Conservation (phyloP, 371 early-diverging fungal genomes). For the Rhizopus delemar region DNA sequence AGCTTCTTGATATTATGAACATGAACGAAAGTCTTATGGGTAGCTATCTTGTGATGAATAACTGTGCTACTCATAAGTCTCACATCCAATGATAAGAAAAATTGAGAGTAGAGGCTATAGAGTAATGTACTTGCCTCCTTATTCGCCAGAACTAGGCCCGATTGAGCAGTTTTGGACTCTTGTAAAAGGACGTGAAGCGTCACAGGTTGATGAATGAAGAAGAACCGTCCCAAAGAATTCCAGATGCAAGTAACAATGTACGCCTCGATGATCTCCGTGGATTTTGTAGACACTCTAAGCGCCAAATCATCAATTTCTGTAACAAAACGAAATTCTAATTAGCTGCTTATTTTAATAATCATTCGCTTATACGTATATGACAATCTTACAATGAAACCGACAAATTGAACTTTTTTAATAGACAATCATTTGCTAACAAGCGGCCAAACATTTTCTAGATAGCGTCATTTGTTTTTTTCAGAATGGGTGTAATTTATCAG, state of each 20-base stretch:
- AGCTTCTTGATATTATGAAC: slow-evolving; percentile 17
- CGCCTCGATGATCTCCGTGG: background rate
- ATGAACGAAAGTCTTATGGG: slow-evolving; percentile 12
- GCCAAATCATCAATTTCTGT: background rate
- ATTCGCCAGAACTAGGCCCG: slow-evolving; percentile 1
- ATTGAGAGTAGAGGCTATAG: too few relatives aligned
- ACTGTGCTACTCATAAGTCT: slow-evolving; percentile 1
- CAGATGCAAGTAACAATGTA: slow-evolving; percentile 6
- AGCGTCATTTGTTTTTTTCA: too few relatives aligned
- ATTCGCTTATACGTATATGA: background rate
- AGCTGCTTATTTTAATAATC: background rate
- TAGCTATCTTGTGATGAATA: slow-evolving; percentile 7
- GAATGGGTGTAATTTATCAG: background rate
- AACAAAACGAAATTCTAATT: background rate
- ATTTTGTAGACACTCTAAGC: slow-evolving; percentile 7
- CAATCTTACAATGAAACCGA: background rate
- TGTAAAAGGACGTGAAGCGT: slow-evolving; percentile 8
- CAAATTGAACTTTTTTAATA: too few relatives aligned
- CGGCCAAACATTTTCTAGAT: too few relatives aligned
- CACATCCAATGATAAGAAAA: too few relatives aligned
- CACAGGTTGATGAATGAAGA: slow-evolving; percentile 10
- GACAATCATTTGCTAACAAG: too few relatives aligned
- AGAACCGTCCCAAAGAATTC: slow-evolving; percentile 4
- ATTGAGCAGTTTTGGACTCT: slow-evolving; percentile 9
- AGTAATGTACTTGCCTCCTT: slow-evolving; percentile 11